These are phyloP conservation scores for Leishmania tropica DNA, from an alignment of 208 protist genomes.

Conservation along the genomic window DNA sequence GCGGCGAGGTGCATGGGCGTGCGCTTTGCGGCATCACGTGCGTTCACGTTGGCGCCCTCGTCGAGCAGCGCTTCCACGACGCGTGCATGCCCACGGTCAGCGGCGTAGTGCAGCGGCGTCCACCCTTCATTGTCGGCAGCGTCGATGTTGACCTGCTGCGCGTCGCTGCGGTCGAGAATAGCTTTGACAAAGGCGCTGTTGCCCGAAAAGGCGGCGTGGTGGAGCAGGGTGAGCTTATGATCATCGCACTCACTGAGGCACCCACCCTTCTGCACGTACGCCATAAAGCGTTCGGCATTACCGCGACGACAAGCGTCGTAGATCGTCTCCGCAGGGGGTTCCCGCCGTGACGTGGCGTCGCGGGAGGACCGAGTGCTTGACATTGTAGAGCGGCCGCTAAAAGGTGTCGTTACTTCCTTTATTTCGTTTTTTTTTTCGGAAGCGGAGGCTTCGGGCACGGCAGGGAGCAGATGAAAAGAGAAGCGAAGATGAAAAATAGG, in stretches of 20 bases:
- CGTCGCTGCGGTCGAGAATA: constrained; percentile 39
- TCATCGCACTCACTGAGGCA: constrained; percentile 76
- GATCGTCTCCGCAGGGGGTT: constrained; percentile 47
- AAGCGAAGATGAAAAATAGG: not conserved
- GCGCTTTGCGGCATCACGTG: constrained; percentile 55
- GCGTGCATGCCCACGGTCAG: constrained; percentile 61
- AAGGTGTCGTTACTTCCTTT: not conserved
- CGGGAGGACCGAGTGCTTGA: not conserved
- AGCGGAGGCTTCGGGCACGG: not conserved
- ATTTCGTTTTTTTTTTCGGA: not conserved
- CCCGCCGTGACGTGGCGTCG: not conserved
- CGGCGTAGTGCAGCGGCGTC: constrained; percentile 88
- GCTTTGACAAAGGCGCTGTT: constrained; percentile 40
- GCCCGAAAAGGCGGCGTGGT: constrained; percentile 78
- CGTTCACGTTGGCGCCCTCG: constrained; percentile 74
- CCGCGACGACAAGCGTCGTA: constrained; percentile 75
- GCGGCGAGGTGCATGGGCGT: constrained; percentile 87
- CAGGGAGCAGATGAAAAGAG: not conserved
- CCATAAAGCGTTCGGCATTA: constrained; percentile 44
- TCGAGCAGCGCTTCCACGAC: constrained; percentile 52
- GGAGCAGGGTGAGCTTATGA: constrained; percentile 83
- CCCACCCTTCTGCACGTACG: constrained; percentile 73
- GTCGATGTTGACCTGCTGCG: constrained; percentile 61
- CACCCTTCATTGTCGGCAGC: constrained; percentile 75
- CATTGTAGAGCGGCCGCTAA: not conserved